Percentiles rank a stretch among this genome's conserved stretches.
phyloP scores from a whole-genome alignment of 176 grass and related monocot species.

The Miscanthus lutarioriparius region DNA sequence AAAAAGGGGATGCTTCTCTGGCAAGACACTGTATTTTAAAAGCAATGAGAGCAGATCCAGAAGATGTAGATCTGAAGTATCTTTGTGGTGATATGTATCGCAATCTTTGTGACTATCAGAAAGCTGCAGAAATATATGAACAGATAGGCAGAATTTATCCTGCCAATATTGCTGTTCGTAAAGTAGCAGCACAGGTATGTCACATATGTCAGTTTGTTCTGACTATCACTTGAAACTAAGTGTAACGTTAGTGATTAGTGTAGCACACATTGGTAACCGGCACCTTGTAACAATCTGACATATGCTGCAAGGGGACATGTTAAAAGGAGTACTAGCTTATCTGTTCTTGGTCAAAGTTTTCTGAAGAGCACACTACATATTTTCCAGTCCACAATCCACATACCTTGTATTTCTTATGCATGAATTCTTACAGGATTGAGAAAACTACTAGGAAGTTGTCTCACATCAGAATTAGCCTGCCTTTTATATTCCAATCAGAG shows the following conservation, averaged over 20 bases:
- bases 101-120: conserved; percentile 60
- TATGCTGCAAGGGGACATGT: background rate
- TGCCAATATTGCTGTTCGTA: conserved; percentile 51
- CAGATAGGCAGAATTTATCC: conserved; percentile 62
- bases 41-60: conserved; percentile 87
- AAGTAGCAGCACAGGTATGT: conserved; percentile 73
- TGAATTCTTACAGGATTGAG: background rate
- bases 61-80: conserved; percentile 77
- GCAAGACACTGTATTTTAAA: conserved; percentile 75
- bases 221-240: background rate
- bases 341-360: background rate
- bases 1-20: conserved; percentile 61
- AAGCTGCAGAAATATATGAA: conserved; percentile 82
- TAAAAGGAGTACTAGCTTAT: background rate
- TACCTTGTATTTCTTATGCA: background rate
- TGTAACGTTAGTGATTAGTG: background rate
- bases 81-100: conserved; percentile 64
- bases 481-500: background rate
- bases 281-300: background rate
- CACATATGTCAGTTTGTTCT: background rate
- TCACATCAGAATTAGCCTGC: background rate
- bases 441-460: background rate
- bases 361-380: background rate
- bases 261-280: background rate
- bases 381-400: background rate